Base-by-base conservation (phyloP, 2,329 filamentous ascomycete genomes). In the Parasarocladium wereldwijsianum region DNA sequence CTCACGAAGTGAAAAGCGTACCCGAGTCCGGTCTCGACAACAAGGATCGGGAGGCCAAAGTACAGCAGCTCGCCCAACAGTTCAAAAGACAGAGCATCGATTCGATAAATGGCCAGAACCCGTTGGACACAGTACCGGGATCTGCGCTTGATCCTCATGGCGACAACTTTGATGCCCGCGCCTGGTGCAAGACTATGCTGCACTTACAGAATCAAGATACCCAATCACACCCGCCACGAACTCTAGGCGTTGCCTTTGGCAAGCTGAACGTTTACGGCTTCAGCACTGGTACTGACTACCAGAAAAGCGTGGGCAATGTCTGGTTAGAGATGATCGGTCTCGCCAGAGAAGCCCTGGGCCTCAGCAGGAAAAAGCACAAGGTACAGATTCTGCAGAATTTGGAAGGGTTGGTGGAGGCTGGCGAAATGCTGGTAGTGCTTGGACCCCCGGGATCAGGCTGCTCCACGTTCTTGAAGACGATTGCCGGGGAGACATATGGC, bases 381-480 rank as follows among this genome's bases (percentile, higher is more conserved):
- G 72, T 79, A 38, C 71, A 83, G 41, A 83, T 83, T 40, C 52
- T 83, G 36, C 68, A 64, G 36, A 56, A 70, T 41, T 72, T 79
- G 33, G 75, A 82, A 38, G 77, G 77, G 15, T 45, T 82, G 0
- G 71, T 83, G 2, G 62, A 70, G 44, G 68, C 66, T 36, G 78
- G 78, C 23, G 78, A 84, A 58, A 79, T 83, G 74, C 54, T 83
- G 17, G 72, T 83, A 10, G 78, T 83, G 3, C 61, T 84, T 18
- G 78, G 78, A 11, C 76, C 76, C 33, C 78, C 78, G 3, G 70
- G 70, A 9, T 24, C 61, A 31, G 26, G 79, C 31, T 92, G 84
- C 51, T 83, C 79, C n/a, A 92, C 83, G 3, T 75, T 90, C 38
- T 21, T 92, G 34, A 92, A 90, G 58, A 81, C 82, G 0, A 70